phyloP scores from a whole-genome alignment of 2,329 filamentous ascomycete species.

The Clarireedia monteithiana region DNA sequence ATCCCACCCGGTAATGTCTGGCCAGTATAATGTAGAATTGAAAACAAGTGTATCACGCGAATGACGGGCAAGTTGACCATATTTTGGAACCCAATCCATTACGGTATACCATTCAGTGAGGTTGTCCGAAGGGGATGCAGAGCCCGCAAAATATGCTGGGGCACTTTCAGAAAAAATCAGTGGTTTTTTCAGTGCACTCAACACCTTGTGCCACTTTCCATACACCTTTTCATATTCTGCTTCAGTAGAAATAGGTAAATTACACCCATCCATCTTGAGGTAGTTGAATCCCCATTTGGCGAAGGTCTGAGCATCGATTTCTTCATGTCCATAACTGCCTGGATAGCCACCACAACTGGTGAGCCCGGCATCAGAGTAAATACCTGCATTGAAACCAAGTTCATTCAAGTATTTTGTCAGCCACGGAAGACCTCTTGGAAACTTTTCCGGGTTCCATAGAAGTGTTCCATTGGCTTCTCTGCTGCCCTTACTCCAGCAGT shows the following conservation, averaged over 20 bases:
- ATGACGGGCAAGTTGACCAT: constrained; percentile 33
- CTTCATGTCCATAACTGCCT: constrained; percentile 49
- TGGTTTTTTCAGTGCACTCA: constrained; percentile 18
- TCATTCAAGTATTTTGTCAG: constrained; percentile 48
- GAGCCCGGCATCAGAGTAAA: constrained; percentile 48
- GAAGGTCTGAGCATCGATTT: constrained; percentile 47
- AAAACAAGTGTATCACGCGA: constrained; percentile 26
- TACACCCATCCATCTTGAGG: constrained; percentile 52
- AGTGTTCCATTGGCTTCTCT: constrained; percentile 35
- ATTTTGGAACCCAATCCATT: constrained; percentile 34
- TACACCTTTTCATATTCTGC: constrained; percentile 34
- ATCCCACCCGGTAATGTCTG: constrained; percentile 32
- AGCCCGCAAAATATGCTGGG: constrained; percentile 42
- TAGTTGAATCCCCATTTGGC: constrained; percentile 51
- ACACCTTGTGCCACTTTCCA: constrained; percentile 36
- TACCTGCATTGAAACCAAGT: constrained; percentile 53
- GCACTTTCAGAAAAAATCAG: constrained; percentile 33
- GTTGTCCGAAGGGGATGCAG: constrained; percentile 25
- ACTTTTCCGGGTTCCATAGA: constrained; percentile 40
- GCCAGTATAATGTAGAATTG: constrained; percentile 23
- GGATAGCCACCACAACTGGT: constrained; percentile 47
- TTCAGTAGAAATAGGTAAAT: constrained; percentile 30
- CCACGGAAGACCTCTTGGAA: constrained; percentile 50
- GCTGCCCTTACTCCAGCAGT: constrained; percentile 50
- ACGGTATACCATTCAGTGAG: constrained; percentile 37